Percentiles rank a stretch among this genome's conserved stretches.
phyloP scores from a whole-genome alignment of 805 yeast genomes.

The Maudiozyma barnettii region DNA sequence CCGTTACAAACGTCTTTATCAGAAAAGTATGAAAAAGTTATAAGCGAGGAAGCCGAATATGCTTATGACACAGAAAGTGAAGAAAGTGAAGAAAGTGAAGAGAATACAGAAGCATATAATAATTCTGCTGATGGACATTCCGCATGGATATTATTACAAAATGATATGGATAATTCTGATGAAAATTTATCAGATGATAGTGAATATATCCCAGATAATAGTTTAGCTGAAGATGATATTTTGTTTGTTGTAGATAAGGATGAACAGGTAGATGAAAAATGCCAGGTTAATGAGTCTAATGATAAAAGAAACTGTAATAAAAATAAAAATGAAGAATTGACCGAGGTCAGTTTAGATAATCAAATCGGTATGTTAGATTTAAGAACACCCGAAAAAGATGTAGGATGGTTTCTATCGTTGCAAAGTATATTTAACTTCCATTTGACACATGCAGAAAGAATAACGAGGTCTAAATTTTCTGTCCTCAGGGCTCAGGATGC shows the following conservation, averaged over 20 bases:
- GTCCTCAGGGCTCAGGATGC: neutral
- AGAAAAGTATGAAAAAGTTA: neutral
- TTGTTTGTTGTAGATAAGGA: neutral
- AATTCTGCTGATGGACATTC: neutral
- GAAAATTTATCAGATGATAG: neutral
- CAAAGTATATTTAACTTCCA: neutral
- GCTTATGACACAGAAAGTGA: neutral
- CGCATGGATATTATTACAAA: neutral
- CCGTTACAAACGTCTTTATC: too few species aligned
- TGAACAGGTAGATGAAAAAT: neutral
- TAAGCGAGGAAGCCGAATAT: neutral
- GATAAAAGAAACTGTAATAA: neutral
- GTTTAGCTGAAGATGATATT: neutral
- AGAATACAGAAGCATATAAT: neutral
- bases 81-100: neutral
- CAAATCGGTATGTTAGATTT: neutral
- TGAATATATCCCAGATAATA: constrained; percentile 1
- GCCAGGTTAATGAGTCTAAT: neutral
- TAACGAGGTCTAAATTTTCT: constrained; percentile 4
- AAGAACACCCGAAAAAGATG: neutral
- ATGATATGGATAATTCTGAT: neutral
- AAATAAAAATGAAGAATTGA: neutral
- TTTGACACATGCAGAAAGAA: neutral
- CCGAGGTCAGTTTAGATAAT: neutral
- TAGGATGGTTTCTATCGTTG: constrained; percentile 1